Base-by-base conservation (phyloP, 768 basidiomycete genomes). In the Naematelia aurantialba region DNA sequence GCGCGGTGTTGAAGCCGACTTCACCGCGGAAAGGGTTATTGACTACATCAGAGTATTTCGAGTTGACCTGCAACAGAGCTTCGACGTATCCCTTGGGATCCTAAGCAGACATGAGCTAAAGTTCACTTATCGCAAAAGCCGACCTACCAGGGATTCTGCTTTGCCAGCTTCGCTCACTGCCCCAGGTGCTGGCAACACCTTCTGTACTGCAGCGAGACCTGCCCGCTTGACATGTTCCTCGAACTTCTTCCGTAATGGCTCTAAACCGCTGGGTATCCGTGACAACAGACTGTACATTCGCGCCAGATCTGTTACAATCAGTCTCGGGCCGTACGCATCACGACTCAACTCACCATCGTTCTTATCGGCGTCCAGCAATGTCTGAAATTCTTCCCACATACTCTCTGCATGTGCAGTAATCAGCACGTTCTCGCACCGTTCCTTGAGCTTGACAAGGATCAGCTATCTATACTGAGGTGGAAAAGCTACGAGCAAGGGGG, bases 51-150 rank as follows among this genome's bases (percentile, higher is more conserved):
- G 85, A 85, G 78, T 91, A 93, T 82, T 92, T 96, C 72, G 83
- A 83, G 73, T 97, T 90, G 11, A 98, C 90, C 59, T 90, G 88
- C 44, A 99, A 80, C 53, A 99, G 73, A 1, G 91, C 89, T 72
- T 96, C 91, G 56, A 98, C 89, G 69, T 98, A 99, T 26, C 87
- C 86, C 77, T 92, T 96, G 24, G 94, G 90, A 73, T 96, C 93
- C 65, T 79, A 58, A 34, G 46, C 1, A 1, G 21, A n/a, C 21
- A 8, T 14, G 30, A 19, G 3, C 19, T 12, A n/a, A 10, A n/a
- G 30, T 5, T 29, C 25, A 22, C 5, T 8, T 31, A 11, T 17
- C 1, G 25, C 21, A 14, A 17, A 39, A n/a, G 14, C 10, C 30
- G 21, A 59, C 78, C 60, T 55, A 91, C 79, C 8, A 83, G 78